Percentiles rank a stretch among this genome's conserved stretches.
Conservation (phyloP, 208 protist species). For the Trypanosoma avium region DNA sequence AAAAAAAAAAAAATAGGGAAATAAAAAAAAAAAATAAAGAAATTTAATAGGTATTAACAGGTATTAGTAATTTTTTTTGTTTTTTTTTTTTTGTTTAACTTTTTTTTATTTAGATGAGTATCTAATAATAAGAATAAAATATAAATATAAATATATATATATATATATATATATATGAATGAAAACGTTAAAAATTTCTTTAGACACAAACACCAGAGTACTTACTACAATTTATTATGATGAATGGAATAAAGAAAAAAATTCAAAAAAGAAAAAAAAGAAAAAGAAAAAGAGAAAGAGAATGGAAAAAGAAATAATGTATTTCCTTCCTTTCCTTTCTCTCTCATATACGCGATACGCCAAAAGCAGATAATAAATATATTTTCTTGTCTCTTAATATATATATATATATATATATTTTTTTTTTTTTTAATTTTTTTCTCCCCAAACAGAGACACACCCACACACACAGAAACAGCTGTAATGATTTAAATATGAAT, state of each 20-base stretch:
- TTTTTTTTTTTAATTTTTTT: no score
- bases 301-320: neutral
- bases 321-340: no score
- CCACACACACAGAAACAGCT: neutral
- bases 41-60: slow-evolving; percentile 11
- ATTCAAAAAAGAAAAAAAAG: slow-evolving; percentile 4
- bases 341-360: no score
- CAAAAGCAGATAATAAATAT: no score
- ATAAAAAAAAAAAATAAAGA: neutral
- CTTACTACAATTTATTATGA: no score
- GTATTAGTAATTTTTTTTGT: slow-evolving; percentile 1
- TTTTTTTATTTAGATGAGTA: neutral
- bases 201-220: no score
- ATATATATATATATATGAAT: neutral
- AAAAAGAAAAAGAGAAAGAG: neutral
- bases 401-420: no score
- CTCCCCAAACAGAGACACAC: no score
- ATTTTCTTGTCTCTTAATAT: no score
- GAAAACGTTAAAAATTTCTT: neutral
- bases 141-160: slow-evolving; percentile 1
- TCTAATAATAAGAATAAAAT: slow-evolving; percentile 9
- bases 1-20: neutral
- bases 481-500: no score
- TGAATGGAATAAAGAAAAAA: slow-evolving; percentile 9
- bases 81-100: neutral